These are phyloP conservation scores for Pichia sporocuriosa DNA, from an alignment of 805 yeast genomes.

Conservation along the genomic window DNA sequence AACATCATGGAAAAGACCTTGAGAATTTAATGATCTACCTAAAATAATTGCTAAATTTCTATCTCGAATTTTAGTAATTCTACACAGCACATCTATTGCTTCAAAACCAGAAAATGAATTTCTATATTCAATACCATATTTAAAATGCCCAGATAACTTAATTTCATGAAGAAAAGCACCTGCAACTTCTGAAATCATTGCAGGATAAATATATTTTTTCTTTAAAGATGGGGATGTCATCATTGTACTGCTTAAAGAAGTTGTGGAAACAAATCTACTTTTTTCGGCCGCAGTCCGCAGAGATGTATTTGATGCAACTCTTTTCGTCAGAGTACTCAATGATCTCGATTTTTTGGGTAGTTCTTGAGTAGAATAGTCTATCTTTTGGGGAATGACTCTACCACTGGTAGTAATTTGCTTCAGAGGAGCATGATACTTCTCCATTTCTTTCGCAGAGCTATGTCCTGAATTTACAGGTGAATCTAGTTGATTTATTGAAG, in stretches of 20 bases:
- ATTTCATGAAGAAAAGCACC: slow-evolving; percentile 63
- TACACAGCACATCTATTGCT: slow-evolving; percentile 86
- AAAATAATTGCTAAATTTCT: slow-evolving; percentile 81
- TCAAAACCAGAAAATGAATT: slow-evolving; percentile 91
- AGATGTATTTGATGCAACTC: slow-evolving; percentile 31
- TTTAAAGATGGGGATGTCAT: slow-evolving; percentile 36
- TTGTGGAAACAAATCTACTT: slow-evolving; percentile 22
- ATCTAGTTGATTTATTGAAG: slow-evolving; percentile 14
- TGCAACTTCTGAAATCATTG: slow-evolving; percentile 80
- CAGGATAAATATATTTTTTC: slow-evolving; percentile 65
- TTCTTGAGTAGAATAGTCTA: slow-evolving; percentile 26
- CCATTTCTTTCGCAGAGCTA: slow-evolving; percentile 19
- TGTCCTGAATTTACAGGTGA: slow-evolving; percentile 9
- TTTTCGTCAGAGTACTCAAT: slow-evolving; percentile 36
- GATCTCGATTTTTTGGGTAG: slow-evolving; percentile 40
- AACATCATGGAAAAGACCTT: slow-evolving; percentile 89
- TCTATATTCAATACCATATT: slow-evolving; percentile 86
- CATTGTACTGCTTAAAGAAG: slow-evolving; percentile 31
- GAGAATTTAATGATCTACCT: slow-evolving; percentile 92
- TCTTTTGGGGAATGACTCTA: slow-evolving; percentile 40
- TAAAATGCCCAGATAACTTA: slow-evolving; percentile 68
- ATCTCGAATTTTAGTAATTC: slow-evolving; percentile 83
- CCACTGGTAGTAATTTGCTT: slow-evolving; percentile 37
- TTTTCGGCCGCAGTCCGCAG: slow-evolving; percentile 27
- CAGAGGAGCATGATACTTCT: slow-evolving; percentile 30